phyloP scores from a whole-genome alignment of 352 stramenopile species.

The Globisporangium splendens region DNA sequence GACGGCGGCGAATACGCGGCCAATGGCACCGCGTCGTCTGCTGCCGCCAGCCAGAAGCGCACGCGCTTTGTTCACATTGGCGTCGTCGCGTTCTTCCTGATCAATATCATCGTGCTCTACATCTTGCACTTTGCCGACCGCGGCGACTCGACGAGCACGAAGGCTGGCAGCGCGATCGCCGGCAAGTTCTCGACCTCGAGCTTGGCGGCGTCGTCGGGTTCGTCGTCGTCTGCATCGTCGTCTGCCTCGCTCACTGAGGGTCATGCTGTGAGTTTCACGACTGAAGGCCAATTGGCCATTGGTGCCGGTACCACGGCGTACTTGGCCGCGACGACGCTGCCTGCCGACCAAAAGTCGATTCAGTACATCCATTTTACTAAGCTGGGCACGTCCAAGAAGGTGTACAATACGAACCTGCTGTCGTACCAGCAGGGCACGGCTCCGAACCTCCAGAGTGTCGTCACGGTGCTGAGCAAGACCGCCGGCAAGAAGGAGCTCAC shows the following conservation, averaged over 20 bases:
- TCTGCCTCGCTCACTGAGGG: conserved; percentile 23
- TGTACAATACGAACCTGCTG: conserved; percentile 51
- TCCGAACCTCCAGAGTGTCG: conserved; percentile 32
- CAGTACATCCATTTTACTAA: conserved; percentile 59
- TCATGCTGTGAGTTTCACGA: conserved; percentile 60
- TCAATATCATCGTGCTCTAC: conserved; percentile 85
- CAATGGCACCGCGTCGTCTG: conserved; percentile 10
- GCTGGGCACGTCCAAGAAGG: conserved; percentile 36
- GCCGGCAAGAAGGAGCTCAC: conserved; percentile 41
- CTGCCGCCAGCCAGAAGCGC: conserved; percentile 19
- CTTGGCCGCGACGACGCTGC: conserved; percentile 45
- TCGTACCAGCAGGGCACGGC: conserved; percentile 52
- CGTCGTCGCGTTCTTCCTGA: conserved; percentile 51
- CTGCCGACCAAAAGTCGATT: conserved; percentile 41
- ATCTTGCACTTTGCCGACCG: conserved; percentile 77
- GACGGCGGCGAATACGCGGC: conserved; percentile 31
- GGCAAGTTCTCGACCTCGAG: conserved; percentile 32
- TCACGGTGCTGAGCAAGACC: conserved; percentile 50
- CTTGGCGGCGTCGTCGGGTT: conserved; percentile 4
- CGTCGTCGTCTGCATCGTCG: conserved; percentile 4
- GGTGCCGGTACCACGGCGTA: conserved; percentile 73
- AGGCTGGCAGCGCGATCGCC: conserved; percentile 20
- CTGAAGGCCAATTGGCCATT: conserved; percentile 41
- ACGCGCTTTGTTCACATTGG: conserved; percentile 28
- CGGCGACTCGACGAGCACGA: conserved; percentile 20